phyloP scores from a whole-genome alignment of 768 basidiomycete species.

The Phylloporus sp. region DNA sequence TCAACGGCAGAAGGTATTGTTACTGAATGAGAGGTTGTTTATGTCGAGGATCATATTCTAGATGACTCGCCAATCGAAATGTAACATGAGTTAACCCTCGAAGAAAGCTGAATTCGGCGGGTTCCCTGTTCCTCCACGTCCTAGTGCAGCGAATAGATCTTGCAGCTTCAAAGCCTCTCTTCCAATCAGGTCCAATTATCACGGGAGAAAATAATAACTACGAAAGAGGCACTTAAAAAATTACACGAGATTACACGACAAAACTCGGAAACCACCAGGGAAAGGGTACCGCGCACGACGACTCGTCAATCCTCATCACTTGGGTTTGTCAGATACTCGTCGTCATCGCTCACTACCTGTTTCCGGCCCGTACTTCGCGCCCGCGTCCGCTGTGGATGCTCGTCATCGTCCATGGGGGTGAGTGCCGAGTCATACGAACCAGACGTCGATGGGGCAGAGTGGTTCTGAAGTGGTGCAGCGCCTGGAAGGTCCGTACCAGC shows the following conservation, averaged over 20 bases:
- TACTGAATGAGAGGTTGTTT: background rate
- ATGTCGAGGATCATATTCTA: background rate
- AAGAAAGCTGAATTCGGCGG: too few relatives aligned
- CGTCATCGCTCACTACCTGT: constrained; percentile 68
- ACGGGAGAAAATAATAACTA: constrained; percentile 7
- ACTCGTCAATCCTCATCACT: constrained; percentile 63
- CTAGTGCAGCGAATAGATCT: too few relatives aligned
- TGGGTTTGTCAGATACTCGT: constrained; percentile 60
- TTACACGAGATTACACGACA: constrained; percentile 18
- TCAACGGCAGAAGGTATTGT: background rate
- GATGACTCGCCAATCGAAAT: too few relatives aligned
- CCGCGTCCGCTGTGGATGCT: constrained; percentile 53
- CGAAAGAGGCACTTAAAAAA: background rate
- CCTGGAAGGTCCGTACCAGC: constrained; percentile 73
- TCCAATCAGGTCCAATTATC: background rate
- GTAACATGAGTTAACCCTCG: too few relatives aligned
- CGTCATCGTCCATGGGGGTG: constrained; percentile 82
- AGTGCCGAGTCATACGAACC: constrained; percentile 61
- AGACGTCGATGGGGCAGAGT: constrained; percentile 34
- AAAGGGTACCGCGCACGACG: background rate
- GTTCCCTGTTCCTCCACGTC: too few relatives aligned
- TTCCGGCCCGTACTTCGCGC: constrained; percentile 62
- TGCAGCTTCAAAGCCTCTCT: background rate
- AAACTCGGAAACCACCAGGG: background rate
- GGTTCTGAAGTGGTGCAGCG: constrained; percentile 42